Base-by-base conservation (phyloP, 2,329 filamentous ascomycete genomes). In the Penicillium sp. region DNA sequence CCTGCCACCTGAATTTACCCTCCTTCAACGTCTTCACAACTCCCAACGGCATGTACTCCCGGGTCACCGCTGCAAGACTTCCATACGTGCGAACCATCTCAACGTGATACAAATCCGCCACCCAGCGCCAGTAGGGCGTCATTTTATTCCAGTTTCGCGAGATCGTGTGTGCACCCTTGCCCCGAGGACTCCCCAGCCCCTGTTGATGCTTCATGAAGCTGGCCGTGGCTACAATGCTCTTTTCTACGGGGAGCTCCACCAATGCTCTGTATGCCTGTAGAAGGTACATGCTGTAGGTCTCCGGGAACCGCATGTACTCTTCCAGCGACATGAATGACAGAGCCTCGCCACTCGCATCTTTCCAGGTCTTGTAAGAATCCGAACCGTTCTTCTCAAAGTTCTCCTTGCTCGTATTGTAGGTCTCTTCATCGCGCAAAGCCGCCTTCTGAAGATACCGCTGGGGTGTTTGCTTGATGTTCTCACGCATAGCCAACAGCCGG, bases 401-500 rank as follows among this genome's bases (percentile, higher is more conserved):
- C 40, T 71, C 68, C 60, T 76, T 77, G 36, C 64, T 69, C 4
- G 37, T 80, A 46, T 85, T 83, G 14, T 84, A 81, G 62, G 85
- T 81, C 18, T 83, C 81, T 36, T 87, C 86, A 1, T 82, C 81
- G 1, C 81, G 56, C 10, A 77, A 54, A 7, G 71, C 69, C 2
- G 70, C 74, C 36, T 66, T 69, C 19, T 71, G 66, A 2, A 80
- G 60, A 2, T 73, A 70, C 31, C 66, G 64, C 11, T 67, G 64
- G 0, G 78, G 75, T 0, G 72, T 73, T 14, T 69, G 62, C n/a
- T 70, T 74, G 65, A 80, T 74, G 50, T 65, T 75, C 58, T 77
- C 78, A 54, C 69, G 78, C 77, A 82, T 81, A 24, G 78, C 74
- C 14, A 83, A 72, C 4, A 82, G 75, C 1, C 71, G 65, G 22